Evolutionary conservation across 2,329 filamentous ascomycete species (phyloP), one percentile per base, ranked within the genome.

Genomic region (Colletotrichum sp.): DNA sequence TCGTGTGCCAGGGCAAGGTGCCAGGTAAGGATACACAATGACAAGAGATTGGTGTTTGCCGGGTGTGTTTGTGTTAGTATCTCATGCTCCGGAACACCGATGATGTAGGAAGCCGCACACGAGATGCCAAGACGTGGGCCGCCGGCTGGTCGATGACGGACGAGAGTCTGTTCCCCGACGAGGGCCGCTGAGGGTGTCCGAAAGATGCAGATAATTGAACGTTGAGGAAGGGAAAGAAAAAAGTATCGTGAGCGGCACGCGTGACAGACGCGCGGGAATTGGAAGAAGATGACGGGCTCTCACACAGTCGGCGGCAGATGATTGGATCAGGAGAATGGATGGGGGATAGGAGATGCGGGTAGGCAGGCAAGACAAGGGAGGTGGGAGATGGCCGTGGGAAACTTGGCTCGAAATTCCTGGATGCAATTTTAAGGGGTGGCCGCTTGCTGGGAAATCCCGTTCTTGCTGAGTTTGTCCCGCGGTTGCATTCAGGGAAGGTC

Each of bases 341-440:
- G 32, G 57, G 57, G 34, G 55, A 69, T 44, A 26, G 57, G 30
- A 55, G 36, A 69, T 57, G 65, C 65, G 15, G 44, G 24, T 15
- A 59, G 21, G 63, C 36, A 71, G 30, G 52, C 26, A 44, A 18
- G 36, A 44, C 36, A 30, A 63, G 18, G 32, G 24, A 34, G 26
- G 18, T 32, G 28, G 57, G 30, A 32, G 30, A 2, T 34, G 32
- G 10, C 5, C 39, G 18, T 34, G 59, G 28, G n/a, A 62, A 24
- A 49, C 18, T n/a, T 49, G 18, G 39, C 18, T 49, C 9, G 39
- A 34, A 49, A 71, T 52, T 36, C 63, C 30, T 57, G 63, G 69
- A 68, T 75, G 69, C 62, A 75, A 68, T 72, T 24, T 69, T 57
- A 24, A 68, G 39, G 69, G 63, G 72, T 12, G 49, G 24, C 59